Evolutionary conservation across 2,329 filamentous ascomycete species (phyloP).

Genomic region (Phialophora chinensis): DNA sequence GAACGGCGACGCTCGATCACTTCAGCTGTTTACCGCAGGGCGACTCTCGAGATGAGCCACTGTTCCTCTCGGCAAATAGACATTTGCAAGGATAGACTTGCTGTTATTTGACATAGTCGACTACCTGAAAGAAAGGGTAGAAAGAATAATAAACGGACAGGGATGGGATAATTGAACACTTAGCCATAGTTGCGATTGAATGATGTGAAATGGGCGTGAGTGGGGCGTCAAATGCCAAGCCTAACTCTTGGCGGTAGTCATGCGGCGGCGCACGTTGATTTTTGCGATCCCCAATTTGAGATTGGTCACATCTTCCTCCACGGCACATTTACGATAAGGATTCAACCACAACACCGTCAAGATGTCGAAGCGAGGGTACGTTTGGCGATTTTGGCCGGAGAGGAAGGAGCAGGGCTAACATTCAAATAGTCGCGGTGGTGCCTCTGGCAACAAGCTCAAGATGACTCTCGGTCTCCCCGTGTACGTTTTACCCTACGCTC

Average conservation of each 20-base stretch:
- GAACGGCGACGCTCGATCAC: background rate
- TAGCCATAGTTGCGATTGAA: background rate
- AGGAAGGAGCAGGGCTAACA: conserved; percentile 11
- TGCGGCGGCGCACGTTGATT: conserved; percentile 10
- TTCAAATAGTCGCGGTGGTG: conserved; percentile 70
- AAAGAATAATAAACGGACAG: background rate
- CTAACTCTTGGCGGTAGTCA: background rate
- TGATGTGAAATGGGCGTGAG: too few species aligned
- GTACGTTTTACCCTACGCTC: conserved; percentile 66
- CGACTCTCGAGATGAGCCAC: background rate
- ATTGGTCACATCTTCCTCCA: conserved; percentile 1
- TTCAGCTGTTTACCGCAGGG: background rate
- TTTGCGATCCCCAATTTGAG: conserved; percentile 5
- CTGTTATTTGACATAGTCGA: background rate
- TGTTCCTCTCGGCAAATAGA: background rate
- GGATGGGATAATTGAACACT: background rate
- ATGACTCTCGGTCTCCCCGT: conserved; percentile 99
- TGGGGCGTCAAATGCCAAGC: background rate
- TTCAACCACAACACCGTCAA: conserved; percentile 28
- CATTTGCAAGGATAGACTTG: background rate
- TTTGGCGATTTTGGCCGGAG: background rate
- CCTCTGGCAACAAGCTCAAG: conserved; percentile 99
- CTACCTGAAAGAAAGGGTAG: background rate
- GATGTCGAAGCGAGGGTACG: conserved; percentile 41
- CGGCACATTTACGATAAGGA: conserved; percentile 6